Conservation (phyloP, 106 monocot species). For the Allium fistulosum region DNA sequence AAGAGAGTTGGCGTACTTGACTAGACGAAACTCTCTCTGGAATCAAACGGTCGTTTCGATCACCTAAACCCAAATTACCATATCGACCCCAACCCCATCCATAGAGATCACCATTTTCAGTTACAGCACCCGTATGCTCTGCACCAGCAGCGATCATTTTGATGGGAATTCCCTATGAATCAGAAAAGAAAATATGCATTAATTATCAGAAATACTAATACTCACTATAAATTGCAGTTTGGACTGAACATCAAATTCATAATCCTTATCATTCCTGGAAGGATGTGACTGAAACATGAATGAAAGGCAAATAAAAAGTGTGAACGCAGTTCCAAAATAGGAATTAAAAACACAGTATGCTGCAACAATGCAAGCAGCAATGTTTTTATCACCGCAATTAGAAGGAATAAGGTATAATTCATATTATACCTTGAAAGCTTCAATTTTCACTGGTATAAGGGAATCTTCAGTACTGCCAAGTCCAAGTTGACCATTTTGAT, state of each 20-base stretch:
- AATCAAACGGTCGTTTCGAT: slow-evolving; percentile 73
- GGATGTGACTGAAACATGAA: too few species aligned
- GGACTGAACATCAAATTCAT: not conserved
- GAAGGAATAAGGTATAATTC: too few species aligned
- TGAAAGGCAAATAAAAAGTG: too few species aligned
- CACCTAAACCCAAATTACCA: slow-evolving; percentile 95
- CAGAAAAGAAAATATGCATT: slow-evolving; percentile 1
- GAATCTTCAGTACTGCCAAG: slow-evolving; percentile 88
- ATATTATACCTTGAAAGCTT: slow-evolving; percentile 31
- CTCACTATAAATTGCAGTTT: not conserved
- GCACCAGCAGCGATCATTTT: slow-evolving; percentile 98
- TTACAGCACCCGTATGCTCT: slow-evolving; percentile 91
- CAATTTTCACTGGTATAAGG: slow-evolving; percentile 80
- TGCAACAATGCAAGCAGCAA: too few species aligned
- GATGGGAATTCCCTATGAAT: slow-evolving; percentile 63
- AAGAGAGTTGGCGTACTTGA: slow-evolving; percentile 33
- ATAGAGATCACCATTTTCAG: slow-evolving; percentile 90
- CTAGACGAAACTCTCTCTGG: slow-evolving; percentile 69
- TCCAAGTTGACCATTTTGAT: slow-evolving; percentile 97
- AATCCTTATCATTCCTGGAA: not conserved
- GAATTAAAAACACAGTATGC: too few species aligned
- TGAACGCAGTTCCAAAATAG: too few species aligned
- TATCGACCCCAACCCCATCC: slow-evolving; percentile 99
- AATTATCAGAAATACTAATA: not conserved
- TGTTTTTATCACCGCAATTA: slow-evolving; percentile 18